Evolutionary conservation across 306 rosid genomes (phyloP).

Genomic region (Geum urbanum): DNA sequence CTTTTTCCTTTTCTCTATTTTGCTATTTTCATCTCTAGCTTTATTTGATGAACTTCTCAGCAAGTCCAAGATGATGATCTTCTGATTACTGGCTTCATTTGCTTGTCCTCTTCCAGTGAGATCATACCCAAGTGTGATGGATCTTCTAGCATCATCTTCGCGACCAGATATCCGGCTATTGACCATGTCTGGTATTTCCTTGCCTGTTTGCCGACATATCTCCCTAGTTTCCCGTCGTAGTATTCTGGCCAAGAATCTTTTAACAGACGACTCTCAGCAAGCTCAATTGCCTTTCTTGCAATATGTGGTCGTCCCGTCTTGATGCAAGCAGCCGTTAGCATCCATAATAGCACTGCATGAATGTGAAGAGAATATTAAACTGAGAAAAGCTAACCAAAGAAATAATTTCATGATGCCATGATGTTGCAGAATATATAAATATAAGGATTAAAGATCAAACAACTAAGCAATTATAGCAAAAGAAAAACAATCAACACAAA

Average conservation of each 20-base stretch:
- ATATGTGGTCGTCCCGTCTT: conserved; percentile 84
- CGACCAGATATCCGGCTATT: conserved; percentile 83
- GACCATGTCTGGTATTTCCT: conserved; percentile 95
- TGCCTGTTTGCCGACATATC: conserved; percentile 81
- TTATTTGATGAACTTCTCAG: conserved; percentile 33
- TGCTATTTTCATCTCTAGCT: conserved; percentile 33
- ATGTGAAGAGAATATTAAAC: not conserved
- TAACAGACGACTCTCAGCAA: conserved; percentile 72
- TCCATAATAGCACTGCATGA: conserved; percentile 77
- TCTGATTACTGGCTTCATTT: conserved; percentile 74
- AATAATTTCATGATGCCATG: not conserved
- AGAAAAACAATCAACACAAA: not conserved
- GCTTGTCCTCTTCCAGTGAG: conserved; percentile 88
- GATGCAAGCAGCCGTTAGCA: conserved; percentile 87
- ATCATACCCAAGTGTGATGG: conserved; percentile 92
- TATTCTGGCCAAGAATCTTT: conserved; percentile 94
- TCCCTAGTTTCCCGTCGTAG: conserved; percentile 82
- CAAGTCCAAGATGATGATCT: conserved; percentile 87
- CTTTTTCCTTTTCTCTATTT: not conserved
- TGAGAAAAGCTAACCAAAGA: not conserved
- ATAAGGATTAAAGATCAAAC: not conserved
- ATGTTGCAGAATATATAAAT: not conserved
- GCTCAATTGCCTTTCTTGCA: conserved; percentile 83
- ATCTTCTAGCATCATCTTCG: conserved; percentile 92
- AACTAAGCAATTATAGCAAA: not conserved